Conservation (phyloP, 2,329 filamentous ascomycete genomes). For the Verticillium tricorpus region DNA sequence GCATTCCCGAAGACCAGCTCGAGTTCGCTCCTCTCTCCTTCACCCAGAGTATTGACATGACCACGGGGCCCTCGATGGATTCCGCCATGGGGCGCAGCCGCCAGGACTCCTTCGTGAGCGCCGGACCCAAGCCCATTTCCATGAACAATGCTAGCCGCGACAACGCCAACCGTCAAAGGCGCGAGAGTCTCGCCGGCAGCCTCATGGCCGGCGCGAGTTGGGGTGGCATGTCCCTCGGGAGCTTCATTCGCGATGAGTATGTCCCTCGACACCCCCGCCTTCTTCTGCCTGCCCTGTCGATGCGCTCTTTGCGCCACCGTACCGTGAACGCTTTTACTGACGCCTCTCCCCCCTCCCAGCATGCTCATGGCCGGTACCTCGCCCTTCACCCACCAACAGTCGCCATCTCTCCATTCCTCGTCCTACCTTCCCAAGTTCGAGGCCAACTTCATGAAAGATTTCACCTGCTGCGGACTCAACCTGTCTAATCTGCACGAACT, state of each 20-base stretch:
- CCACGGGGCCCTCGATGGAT: conserved; percentile 55
- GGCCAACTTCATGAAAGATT: conserved; percentile 96
- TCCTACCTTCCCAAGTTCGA: conserved; percentile 96
- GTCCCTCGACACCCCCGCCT: conserved; percentile 29
- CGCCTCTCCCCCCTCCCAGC: conserved; percentile 42
- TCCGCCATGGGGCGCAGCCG: conserved; percentile 52
- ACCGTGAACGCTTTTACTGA: background rate
- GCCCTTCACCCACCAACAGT: conserved; percentile 75
- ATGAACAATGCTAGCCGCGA: conserved; percentile 62
- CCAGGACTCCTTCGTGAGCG: conserved; percentile 63
- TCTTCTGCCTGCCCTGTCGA: background rate
- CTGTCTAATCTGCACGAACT: conserved; percentile 91
- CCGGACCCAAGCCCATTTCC: conserved; percentile 62
- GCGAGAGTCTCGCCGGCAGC: conserved; percentile 60
- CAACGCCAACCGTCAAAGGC: conserved; percentile 49
- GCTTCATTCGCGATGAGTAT: conserved; percentile 97
- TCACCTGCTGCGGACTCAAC: conserved; percentile 87
- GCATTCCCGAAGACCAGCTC: conserved; percentile 19
- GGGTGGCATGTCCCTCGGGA: conserved; percentile 93
- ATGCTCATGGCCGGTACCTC: conserved; percentile 96
- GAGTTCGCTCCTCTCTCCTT: conserved; percentile 20
- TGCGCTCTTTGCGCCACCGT: background rate
- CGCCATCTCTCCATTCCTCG: conserved; percentile 93
- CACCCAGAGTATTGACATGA: conserved; percentile 44
- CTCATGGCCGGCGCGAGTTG: conserved; percentile 86